A percentile compares a stretch with the other conserved stretches of the same genome.
Evolutionary conservation across 352 stramenopile genomes (phyloP).

Genomic region (Pythium guiyangense): DNA sequence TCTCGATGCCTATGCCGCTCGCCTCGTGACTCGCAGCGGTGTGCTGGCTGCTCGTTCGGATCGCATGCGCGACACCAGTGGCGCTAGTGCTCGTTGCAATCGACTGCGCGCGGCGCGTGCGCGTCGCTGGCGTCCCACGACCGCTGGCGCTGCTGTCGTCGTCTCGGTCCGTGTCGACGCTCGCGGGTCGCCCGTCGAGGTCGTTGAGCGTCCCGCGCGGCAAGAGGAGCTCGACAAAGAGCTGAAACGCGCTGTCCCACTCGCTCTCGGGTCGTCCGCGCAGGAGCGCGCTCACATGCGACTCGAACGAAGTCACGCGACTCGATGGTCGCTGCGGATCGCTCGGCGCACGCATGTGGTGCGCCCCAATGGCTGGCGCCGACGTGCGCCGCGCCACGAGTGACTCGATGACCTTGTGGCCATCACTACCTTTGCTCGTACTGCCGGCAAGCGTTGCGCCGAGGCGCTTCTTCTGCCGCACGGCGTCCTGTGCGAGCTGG

Average conservation of each 20-base stretch:
- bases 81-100: neutral
- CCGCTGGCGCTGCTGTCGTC: neutral
- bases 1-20: too few species aligned
- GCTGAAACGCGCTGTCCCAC: conserved; percentile 38
- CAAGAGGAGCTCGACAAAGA: conserved; percentile 46
- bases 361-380: neutral
- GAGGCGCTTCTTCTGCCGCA: conserved; percentile 28
- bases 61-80: neutral
- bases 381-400: conserved; percentile 6
- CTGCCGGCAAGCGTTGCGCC: neutral
- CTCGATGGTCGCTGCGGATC: neutral
- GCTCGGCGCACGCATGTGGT: neutral
- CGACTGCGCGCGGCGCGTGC: conserved; percentile 6
- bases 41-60: neutral
- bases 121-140: neutral
- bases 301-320: conserved; percentile 1
- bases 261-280: conserved; percentile 16
- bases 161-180: neutral
- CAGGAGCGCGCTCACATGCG: conserved; percentile 12
- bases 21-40: too few species aligned
- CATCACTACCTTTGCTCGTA: conserved; percentile 10
- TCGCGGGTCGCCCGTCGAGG: conserved; percentile 10
- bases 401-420: neutral
- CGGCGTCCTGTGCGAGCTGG: conserved; percentile 35
- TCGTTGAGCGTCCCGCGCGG: conserved; percentile 32